Conservation (phyloP, 768 basidiomycete genomes). For the Pisolithus tinctorius region DNA sequence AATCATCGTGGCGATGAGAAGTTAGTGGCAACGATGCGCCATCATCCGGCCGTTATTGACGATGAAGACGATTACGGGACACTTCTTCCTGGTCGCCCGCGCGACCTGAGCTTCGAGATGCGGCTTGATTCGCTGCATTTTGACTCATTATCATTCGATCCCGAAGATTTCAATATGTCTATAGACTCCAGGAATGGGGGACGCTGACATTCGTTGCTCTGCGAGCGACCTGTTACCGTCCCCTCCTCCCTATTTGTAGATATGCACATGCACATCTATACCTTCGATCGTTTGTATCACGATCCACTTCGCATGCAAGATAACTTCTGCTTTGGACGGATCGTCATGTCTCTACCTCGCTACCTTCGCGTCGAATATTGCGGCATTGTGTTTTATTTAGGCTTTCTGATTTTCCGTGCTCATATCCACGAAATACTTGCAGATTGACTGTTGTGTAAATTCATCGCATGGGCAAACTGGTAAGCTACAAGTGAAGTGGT, state of each 20-base stretch:
- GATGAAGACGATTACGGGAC: slow-evolving; percentile 1
- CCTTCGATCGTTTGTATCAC: too few species aligned
- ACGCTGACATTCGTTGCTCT: slow-evolving; percentile 8
- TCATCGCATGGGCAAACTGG: too few species aligned
- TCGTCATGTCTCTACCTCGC: too few species aligned
- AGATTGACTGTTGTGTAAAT: too few species aligned
- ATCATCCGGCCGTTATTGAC: slow-evolving; percentile 2
- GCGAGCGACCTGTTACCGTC: too few species aligned
- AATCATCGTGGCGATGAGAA: slow-evolving; percentile 15
- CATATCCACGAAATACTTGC: too few species aligned
- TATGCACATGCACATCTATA: background rate
- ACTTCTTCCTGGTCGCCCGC: slow-evolving; percentile 11
- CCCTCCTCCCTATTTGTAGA: background rate
- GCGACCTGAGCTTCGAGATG: slow-evolving; percentile 55
- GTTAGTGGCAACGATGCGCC: background rate
- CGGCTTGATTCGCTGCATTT: slow-evolving; percentile 68
- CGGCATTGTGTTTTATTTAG: too few species aligned
- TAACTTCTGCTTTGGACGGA: too few species aligned
- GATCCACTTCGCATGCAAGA: too few species aligned
- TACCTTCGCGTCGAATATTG: too few species aligned
- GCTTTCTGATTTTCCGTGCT: too few species aligned
- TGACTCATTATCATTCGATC: slow-evolving; percentile 63
- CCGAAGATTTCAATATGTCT: slow-evolving; percentile 40
- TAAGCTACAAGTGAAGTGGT: too few species aligned
- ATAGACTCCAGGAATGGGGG: slow-evolving; percentile 10